Base-by-base conservation (phyloP, 495 filamentous ascomycete genomes). In the Hypoxylon fuscum region DNA sequence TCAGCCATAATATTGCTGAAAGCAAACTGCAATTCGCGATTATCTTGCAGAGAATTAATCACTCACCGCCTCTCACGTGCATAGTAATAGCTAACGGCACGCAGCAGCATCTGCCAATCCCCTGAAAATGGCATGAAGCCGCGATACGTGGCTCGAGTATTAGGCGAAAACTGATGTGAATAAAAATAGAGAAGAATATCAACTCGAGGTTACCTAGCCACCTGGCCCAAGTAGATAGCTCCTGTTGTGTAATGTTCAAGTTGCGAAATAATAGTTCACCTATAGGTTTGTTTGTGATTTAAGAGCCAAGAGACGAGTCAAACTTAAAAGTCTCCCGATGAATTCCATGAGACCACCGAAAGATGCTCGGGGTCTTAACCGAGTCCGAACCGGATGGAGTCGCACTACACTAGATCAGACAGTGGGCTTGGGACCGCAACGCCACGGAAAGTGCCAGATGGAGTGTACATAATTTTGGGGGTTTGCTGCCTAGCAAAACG, bases 141-240 rank as follows among this genome's bases (percentile, higher is more conserved):
- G 35, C 46, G 57, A 61, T 66, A 66, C 63, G 63, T 66, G 63
- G 63, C 63, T 52, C 53, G 52, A 66, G 42, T 25, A 45, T 56
- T 38, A 41, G 40, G 29, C 45, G 45, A 56, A 44, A 53, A 42
- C 34, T 38, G 31, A 53, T 22, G 15, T 21, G 46, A 56, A 56
- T 15, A 49, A 66, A 61, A 60, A 66, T 66, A 60, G 56, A 51
- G 18, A 32, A 51, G 18, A 32, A 47, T 41, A 27, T 50, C 40
- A 18, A 50, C 37, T 27, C 25, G n/a, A n/a, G n/a, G n/a, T n/a
- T n/a, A n/a, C n/a, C n/a, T n/a, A 51, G 42, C 40, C 41, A 53
- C 25, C 18, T 51, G 40, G 41, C 27, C 44, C 23, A 43, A 47
- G 46, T 35, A 46, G 38, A 40, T 56, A 51, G 56, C 27, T 66